These are phyloP conservation scores for Rhizopus sp. DNA, from an alignment of 371 early-diverging fungal genomes.

Conservation along the genomic window DNA sequence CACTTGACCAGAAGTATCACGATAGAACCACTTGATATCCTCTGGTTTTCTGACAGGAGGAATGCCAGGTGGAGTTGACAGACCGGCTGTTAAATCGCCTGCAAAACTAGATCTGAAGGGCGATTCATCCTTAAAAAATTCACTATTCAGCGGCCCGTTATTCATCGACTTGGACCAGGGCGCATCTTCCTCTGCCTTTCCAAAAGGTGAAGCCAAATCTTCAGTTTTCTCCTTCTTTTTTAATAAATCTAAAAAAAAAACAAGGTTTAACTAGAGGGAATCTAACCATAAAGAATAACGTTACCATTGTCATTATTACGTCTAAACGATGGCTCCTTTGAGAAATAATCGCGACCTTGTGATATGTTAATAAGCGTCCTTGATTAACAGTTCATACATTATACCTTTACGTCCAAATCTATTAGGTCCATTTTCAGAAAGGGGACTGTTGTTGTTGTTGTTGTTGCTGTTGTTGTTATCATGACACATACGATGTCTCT, in stretches of 20 bases:
- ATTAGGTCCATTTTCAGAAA: constrained; percentile 37
- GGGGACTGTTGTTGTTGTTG: constrained; percentile 31
- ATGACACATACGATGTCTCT: constrained; percentile 23
- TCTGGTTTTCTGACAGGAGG: constrained; percentile 30
- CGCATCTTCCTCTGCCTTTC: constrained; percentile 14
- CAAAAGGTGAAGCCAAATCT: constrained; percentile 15
- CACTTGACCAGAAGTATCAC: constrained; percentile 77
- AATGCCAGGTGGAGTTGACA: constrained; percentile 13
- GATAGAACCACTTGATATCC: constrained; percentile 75
- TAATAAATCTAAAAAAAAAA: constrained; percentile 10
- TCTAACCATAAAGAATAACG: background rate
- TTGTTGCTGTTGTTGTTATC: background rate
- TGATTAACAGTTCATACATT: background rate
- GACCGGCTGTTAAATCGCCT: constrained; percentile 15
- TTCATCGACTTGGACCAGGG: constrained; percentile 8
- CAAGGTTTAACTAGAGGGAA: background rate
- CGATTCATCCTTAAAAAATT: constrained; percentile 8
- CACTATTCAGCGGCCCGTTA: constrained; percentile 8
- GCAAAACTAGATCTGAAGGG: constrained; percentile 11
- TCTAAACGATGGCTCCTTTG: constrained; percentile 23
- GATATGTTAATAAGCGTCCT: background rate
- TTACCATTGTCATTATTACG: constrained; percentile 22
- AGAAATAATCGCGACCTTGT: constrained; percentile 28
- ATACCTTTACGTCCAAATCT: constrained; percentile 24
- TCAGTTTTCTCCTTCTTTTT: constrained; percentile 20